Conservation (phyloP, 805 yeast genomes). For the Sugiyamaella marilandica region DNA sequence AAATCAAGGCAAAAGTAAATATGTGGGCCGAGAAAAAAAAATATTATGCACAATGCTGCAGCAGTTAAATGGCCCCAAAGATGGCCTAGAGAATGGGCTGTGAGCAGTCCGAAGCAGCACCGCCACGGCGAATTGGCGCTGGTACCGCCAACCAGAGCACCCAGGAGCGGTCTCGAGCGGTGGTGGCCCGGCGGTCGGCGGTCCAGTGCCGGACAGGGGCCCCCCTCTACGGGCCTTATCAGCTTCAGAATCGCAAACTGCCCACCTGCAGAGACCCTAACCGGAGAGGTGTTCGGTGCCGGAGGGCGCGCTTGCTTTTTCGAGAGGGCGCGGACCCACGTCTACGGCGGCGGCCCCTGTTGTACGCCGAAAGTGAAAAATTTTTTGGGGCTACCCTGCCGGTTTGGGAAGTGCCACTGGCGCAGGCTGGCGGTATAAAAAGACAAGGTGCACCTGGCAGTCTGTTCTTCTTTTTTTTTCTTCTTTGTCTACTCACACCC, state of each 20-base stretch:
- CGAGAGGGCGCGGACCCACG: neutral
- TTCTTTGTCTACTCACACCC: constrained; percentile 39
- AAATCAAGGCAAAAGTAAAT: constrained; percentile 2
- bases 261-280: no score
- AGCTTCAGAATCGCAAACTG: no score
- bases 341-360: neutral
- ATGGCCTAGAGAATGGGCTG: neutral
- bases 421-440: constrained; percentile 12
- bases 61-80: neutral
- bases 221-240: no score
- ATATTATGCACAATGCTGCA: constrained; percentile 1
- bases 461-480: constrained; percentile 26
- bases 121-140: no score
- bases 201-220: no score
- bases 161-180: no score
- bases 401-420: constrained; percentile 11
- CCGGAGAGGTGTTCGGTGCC: no score
- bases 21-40: neutral
- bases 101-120: neutral
- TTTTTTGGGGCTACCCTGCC: constrained; percentile 9
- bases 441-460: constrained; percentile 13
- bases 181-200: no score
- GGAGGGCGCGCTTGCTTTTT: neutral
- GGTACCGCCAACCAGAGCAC: no score
- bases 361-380: constrained; percentile 4